These are phyloP conservation scores for Penicillium sp. DNA, from an alignment of 2,329 filamentous ascomycete genomes.

Conservation along the genomic window DNA sequence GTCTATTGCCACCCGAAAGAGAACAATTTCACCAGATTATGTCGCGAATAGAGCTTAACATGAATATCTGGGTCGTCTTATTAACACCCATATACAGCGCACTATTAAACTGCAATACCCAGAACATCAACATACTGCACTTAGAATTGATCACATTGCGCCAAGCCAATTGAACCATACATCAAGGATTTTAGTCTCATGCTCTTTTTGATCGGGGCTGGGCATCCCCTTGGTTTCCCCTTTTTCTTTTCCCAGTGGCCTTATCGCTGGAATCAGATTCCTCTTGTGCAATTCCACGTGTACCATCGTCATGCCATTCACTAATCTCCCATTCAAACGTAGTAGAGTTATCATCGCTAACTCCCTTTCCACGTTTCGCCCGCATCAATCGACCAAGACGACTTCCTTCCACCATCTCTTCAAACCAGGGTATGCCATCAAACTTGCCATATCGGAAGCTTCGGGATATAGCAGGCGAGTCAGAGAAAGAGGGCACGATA, in stretches of 20 bases:
- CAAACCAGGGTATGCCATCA: constrained; percentile 79
- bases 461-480: constrained; percentile 28
- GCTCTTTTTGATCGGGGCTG: background rate
- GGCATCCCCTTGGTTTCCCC: constrained; percentile 3
- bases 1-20: too few species aligned
- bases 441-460: constrained; percentile 40
- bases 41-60: too few species aligned
- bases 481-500: constrained; percentile 20
- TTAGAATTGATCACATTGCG: too few species aligned
- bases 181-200: background rate
- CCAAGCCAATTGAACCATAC: background rate
- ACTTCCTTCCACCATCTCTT: constrained; percentile 76
- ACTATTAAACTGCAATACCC: too few species aligned
- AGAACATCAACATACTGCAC: too few species aligned
- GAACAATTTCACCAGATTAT: too few species aligned
- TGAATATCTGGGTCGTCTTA: too few species aligned
- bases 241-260: constrained; percentile 36
- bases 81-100: too few species aligned
- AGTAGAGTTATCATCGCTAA: constrained; percentile 63
- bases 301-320: constrained; percentile 63
- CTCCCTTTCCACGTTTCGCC: constrained; percentile 57
- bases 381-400: constrained; percentile 68
- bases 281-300: constrained; percentile 20
- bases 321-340: constrained; percentile 81
- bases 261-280: constrained; percentile 20